Evolutionary conservation across 2,329 filamentous ascomycete genomes (phyloP).

Genomic region (Colletotrichum zoysiae): DNA sequence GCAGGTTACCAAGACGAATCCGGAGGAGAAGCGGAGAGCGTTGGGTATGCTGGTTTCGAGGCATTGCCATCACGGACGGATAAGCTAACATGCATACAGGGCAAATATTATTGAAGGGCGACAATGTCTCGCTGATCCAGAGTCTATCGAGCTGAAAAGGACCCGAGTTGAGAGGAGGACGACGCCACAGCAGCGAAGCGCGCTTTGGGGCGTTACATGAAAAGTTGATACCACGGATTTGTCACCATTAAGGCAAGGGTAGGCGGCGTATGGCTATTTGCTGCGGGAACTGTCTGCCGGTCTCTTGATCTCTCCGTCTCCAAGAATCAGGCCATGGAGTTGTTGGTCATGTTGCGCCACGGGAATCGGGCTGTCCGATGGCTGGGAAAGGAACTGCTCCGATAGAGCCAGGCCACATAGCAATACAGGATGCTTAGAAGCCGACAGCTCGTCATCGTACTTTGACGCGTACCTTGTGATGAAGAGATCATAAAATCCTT

Average conservation of each 20-base stretch:
- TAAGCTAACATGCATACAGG: conserved; percentile 63
- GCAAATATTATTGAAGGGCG: conserved; percentile 88
- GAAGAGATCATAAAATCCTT: conserved; percentile 97
- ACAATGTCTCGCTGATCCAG: conserved; percentile 88
- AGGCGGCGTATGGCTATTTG: conserved; percentile 61
- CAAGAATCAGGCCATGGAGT: conserved; percentile 82
- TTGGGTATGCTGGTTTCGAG: conserved; percentile 70
- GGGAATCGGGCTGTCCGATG: conserved; percentile 74
- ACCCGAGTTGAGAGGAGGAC: conserved; percentile 64
- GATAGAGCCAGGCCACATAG: conserved; percentile 84
- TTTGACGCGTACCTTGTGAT: conserved; percentile 77
- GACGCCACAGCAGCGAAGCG: conserved; percentile 12
- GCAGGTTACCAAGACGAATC: conserved; percentile 82
- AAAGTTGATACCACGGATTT: conserved; percentile 40
- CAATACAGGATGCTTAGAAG: conserved; percentile 55
- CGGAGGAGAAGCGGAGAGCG: conserved; percentile 80
- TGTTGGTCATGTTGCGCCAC: conserved; percentile 82
- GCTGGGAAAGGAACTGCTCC: conserved; percentile 80
- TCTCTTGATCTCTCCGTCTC: conserved; percentile 71
- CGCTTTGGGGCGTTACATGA: conserved; percentile 22
- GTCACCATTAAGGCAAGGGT: conserved; percentile 11
- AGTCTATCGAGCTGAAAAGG: conserved; percentile 70
- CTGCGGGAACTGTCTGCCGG: conserved; percentile 43
- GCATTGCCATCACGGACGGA: not conserved
- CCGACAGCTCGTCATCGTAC: conserved; percentile 37